These are phyloP conservation scores for Manihot esculenta DNA, from an alignment of 441 rosid genomes.

Conservation along the genomic window DNA sequence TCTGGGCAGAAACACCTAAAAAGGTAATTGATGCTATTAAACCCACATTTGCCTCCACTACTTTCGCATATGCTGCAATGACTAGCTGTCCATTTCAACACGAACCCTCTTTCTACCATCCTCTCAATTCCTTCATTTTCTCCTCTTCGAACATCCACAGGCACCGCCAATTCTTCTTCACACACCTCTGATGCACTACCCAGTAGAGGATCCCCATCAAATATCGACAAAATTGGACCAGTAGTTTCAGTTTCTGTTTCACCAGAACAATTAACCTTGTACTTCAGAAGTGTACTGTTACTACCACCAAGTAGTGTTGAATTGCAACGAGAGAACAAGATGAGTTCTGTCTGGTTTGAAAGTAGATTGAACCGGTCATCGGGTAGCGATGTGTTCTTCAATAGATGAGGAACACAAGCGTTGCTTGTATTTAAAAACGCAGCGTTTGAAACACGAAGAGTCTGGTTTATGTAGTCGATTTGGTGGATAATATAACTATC, in stretches of 20 bases:
- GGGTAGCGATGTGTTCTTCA: slow-evolving; percentile 35
- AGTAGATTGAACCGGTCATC: slow-evolving; percentile 10
- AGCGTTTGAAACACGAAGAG: slow-evolving; percentile 38
- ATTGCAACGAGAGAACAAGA: slow-evolving; percentile 39
- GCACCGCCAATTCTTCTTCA: slow-evolving; percentile 16
- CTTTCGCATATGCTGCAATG: slow-evolving; percentile 34
- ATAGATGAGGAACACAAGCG: slow-evolving; percentile 16
- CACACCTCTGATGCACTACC: slow-evolving; percentile 24
- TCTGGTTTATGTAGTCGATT: slow-evolving; percentile 33
- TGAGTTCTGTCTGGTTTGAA: not conserved
- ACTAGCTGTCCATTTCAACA: slow-evolving; percentile 45
- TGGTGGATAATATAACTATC: slow-evolving; percentile 24
- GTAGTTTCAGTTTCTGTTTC: not conserved
- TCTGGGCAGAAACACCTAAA: slow-evolving; percentile 59
- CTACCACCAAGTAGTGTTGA: not conserved
- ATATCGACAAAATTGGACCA: slow-evolving; percentile 25
- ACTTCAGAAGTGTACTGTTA: not conserved
- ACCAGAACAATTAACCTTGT: slow-evolving; percentile 17
- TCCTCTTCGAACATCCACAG: slow-evolving; percentile 26
- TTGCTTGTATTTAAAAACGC: slow-evolving; percentile 4
- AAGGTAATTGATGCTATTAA: slow-evolving; percentile 12
- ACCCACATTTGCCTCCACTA: slow-evolving; percentile 58
- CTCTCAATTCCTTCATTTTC: not conserved
- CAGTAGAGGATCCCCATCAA: slow-evolving; percentile 22
- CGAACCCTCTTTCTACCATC: slow-evolving; percentile 33